phyloP scores from a whole-genome alignment of 108 stramenopile genomes.

The Hondaea fermentalgiana region DNA sequence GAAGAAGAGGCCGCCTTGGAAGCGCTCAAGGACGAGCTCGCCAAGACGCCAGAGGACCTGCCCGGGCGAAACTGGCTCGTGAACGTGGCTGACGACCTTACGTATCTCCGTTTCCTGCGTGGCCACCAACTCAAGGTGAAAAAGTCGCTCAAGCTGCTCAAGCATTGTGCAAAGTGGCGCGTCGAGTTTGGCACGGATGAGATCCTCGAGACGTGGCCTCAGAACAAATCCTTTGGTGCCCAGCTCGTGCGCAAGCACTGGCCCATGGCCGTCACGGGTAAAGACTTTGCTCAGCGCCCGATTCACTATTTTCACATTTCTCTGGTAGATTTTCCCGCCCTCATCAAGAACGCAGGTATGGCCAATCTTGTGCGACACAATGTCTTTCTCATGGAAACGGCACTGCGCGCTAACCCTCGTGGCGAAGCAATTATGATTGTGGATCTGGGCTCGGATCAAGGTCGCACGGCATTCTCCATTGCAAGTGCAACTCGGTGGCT shows the following conservation, averaged over 20 bases:
- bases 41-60: not conserved
- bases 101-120: not conserved
- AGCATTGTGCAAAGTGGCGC: not conserved
- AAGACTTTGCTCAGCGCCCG: not conserved
- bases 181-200: not conserved
- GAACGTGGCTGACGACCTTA: not conserved
- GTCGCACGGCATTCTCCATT: not conserved
- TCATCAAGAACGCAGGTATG: not conserved
- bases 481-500: not conserved
- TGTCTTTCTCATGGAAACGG: not conserved
- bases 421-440: constrained; percentile 6
- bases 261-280: constrained; percentile 12
- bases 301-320: not conserved
- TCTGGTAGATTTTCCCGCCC: not conserved
- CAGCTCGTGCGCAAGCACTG: not conserved
- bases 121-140: not conserved
- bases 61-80: not conserved
- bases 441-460: not conserved
- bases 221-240: not conserved
- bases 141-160: not conserved
- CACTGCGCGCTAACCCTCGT: not conserved
- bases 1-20: not conserved
- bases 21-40: not conserved
- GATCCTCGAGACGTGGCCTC: not conserved
- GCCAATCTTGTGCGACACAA: not conserved